Percentiles rank a stretch among this genome's conserved stretches.
Conservation (phyloP, 768 basidiomycete species). For the Boletus coccyginus region DNA sequence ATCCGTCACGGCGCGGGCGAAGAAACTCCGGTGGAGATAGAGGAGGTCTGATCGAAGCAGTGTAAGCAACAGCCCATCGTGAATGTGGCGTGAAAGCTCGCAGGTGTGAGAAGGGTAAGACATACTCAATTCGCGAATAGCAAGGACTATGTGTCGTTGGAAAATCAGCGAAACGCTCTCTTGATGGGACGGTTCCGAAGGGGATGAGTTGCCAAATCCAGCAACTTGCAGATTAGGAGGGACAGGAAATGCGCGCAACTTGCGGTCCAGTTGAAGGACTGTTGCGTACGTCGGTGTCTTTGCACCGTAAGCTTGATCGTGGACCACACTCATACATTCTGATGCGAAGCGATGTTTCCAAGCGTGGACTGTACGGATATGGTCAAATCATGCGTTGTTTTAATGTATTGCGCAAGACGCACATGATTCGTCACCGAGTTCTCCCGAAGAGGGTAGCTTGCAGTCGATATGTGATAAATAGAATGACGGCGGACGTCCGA, state of each 20-base stretch:
- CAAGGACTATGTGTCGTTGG: conserved; percentile 65
- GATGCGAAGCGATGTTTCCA: conserved; percentile 72
- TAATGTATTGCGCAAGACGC: conserved; percentile 23
- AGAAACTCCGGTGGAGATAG: conserved; percentile 72
- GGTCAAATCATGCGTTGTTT: conserved; percentile 2
- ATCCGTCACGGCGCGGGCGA: conserved; percentile 69
- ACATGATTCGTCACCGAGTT: conserved; percentile 59
- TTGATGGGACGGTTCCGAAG: conserved; percentile 39
- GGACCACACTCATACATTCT: conserved; percentile 66
- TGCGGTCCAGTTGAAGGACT: conserved; percentile 64
- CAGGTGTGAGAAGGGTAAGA: conserved; percentile 8
- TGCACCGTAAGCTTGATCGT: conserved; percentile 71
- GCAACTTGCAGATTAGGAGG: conserved; percentile 64
- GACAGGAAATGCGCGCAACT: conserved; percentile 65
- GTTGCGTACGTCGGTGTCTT: conserved; percentile 67
- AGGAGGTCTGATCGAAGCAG: conserved; percentile 48
- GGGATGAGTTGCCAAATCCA: conserved; percentile 56
- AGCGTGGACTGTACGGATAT: conserved; percentile 44
- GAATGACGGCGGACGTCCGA: conserved; percentile 68
- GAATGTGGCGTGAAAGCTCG: conserved; percentile 1
- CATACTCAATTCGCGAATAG: conserved; percentile 68
- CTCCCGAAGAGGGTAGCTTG: conserved; percentile 53
- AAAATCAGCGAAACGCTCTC: conserved; percentile 45
- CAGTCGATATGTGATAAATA: conserved; percentile 65
- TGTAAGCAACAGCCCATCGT: conserved; percentile 15